Conservation (phyloP, 805 yeast genomes). For the Teunomyces gatunensis region DNA sequence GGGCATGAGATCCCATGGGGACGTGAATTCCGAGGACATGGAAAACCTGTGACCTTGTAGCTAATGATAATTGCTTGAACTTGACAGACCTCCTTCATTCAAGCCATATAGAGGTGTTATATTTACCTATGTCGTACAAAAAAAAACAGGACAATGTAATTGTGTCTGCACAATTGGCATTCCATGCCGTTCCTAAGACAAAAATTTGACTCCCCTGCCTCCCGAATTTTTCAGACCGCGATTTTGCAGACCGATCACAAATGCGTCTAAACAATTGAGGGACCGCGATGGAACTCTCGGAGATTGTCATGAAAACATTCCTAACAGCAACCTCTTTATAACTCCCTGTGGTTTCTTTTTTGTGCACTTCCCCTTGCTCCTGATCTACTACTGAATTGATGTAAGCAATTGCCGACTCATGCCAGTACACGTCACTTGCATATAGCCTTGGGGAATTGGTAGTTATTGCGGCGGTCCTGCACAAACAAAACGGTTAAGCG, state of each 20-base stretch:
- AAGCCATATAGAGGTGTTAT: no score
- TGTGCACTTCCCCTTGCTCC: background rate
- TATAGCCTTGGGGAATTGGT: no score
- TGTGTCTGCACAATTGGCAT: background rate
- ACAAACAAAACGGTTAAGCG: background rate
- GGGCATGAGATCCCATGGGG: constrained; percentile 2
- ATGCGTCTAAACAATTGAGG: background rate
- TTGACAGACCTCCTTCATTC: no score
- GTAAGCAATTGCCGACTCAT: no score
- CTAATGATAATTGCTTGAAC: no score
- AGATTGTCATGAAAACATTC: background rate
- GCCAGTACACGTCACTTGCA: no score
- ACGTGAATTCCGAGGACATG: constrained; percentile 1
- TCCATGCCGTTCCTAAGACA: no score
- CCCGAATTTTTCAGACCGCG: constrained; percentile 1
- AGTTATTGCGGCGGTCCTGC: background rate
- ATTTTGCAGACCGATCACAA: constrained; percentile 1
- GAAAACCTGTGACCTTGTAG: background rate
- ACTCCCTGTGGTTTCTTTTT: background rate
- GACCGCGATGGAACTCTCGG: background rate
- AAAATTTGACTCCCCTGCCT: constrained; percentile 1
- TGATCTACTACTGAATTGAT: no score
- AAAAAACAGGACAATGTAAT: background rate
- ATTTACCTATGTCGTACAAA: no score
- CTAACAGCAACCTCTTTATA: no score